Percentiles rank a stretch among this genome's conserved stretches.
Conservation (phyloP, 2,329 filamentous ascomycete species). For the Aspergillus viridinutans region DNA sequence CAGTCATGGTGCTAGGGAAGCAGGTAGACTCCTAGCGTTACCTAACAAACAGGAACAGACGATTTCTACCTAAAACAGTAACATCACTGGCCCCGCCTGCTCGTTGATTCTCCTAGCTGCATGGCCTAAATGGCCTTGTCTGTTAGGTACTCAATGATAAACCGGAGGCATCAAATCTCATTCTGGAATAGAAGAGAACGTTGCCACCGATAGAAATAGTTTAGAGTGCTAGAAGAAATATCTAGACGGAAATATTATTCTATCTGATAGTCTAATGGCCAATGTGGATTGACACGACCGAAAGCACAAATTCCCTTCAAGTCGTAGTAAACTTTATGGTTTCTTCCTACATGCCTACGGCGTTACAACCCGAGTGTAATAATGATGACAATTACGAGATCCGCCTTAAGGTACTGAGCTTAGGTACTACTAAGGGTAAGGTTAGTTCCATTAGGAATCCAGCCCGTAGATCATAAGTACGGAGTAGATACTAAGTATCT, state of each 20-base stretch:
- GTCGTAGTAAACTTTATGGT: not conserved
- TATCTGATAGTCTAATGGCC: not conserved
- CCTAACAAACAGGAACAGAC: not conserved
- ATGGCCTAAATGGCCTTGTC: not conserved
- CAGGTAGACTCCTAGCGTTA: not conserved
- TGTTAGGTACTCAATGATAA: not conserved
- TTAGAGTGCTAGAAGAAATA: not conserved
- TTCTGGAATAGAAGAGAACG: not conserved
- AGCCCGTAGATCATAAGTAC: not conserved
- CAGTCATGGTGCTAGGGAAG: not conserved
- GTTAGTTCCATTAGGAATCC: not conserved
- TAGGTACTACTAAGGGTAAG: not conserved
- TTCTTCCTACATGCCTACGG: not conserved
- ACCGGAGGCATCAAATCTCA: not conserved
- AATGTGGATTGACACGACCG: not conserved
- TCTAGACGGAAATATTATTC: not conserved
- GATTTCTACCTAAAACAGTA: not conserved
- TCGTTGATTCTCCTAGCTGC: not conserved
- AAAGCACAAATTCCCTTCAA: not conserved
- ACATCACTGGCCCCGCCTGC: not conserved
- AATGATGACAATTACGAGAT: not conserved
- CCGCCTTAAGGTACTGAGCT: not conserved
- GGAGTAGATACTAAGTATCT: no score
- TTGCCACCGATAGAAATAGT: not conserved
- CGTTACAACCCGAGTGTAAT: not conserved